Conservation (phyloP, 106 monocot species). For the Dendrobium huoshanense region DNA sequence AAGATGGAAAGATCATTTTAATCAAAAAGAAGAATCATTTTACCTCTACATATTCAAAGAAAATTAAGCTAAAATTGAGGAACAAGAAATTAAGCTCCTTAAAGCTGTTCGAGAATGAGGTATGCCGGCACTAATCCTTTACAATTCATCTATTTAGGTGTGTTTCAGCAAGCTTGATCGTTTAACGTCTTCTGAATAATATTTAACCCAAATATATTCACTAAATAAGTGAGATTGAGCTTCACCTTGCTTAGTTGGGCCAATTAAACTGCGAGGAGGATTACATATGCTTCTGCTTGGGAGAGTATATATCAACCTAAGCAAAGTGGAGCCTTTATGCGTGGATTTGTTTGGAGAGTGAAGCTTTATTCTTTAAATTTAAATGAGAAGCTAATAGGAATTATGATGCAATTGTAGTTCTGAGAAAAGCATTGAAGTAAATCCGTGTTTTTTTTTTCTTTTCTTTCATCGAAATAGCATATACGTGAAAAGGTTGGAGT, state of each 20-base stretch:
- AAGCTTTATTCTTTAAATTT: background rate
- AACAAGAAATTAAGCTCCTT: constrained; percentile 21
- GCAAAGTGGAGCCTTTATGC: background rate
- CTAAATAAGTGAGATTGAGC: background rate
- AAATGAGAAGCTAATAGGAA: background rate
- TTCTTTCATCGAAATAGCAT: background rate
- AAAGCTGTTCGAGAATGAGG: constrained; percentile 11
- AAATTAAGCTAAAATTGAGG: constrained; percentile 15
- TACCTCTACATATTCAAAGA: constrained; percentile 9
- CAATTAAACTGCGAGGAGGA: no score
- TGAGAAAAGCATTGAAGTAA: background rate
- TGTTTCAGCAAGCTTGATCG: background rate
- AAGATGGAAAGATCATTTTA: background rate
- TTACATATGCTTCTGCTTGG: no score
- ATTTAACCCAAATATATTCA: background rate
- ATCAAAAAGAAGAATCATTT: constrained; percentile 5
- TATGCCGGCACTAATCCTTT: constrained; percentile 5
- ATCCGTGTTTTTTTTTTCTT: background rate
- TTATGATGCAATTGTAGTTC: background rate
- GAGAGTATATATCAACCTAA: no score
- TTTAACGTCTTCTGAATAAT: background rate
- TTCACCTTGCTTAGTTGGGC: background rate
- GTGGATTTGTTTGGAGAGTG: background rate
- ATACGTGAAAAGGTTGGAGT: no score
- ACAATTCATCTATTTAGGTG: background rate